Evolutionary conservation across 352 stramenopile genomes (phyloP).

Genomic region (Globisporangium paroecandrum): DNA sequence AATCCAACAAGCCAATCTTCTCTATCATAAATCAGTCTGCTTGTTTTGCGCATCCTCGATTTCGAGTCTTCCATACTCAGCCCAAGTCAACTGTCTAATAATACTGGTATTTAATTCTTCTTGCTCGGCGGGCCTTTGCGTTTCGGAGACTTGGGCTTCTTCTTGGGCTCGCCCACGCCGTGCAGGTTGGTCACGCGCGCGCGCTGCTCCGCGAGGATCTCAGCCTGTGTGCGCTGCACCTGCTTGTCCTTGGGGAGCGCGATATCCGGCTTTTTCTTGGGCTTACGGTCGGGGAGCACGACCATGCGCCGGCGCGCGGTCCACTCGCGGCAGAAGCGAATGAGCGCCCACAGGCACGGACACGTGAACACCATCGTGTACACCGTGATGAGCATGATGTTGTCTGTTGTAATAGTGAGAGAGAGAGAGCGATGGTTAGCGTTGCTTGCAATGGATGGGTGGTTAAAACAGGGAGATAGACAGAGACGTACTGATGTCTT

Average conservation of each 20-base stretch:
- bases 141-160: slow-evolving; percentile 63
- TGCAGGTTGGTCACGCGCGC: slow-evolving; percentile 62
- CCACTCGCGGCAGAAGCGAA: slow-evolving; percentile 69
- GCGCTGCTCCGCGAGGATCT: slow-evolving; percentile 77
- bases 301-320: slow-evolving; percentile 45
- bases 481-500: slow-evolving; percentile 46
- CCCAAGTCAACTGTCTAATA: not conserved
- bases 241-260: slow-evolving; percentile 53
- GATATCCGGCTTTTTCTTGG: slow-evolving; percentile 79
- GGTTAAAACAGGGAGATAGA: not conserved
- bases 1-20: not conserved
- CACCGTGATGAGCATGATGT: slow-evolving; percentile 72
- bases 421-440: not conserved
- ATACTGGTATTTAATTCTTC: slow-evolving; percentile 22
- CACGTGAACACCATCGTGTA: slow-evolving; percentile 85
- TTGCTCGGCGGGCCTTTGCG: slow-evolving; percentile 60
- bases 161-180: slow-evolving; percentile 53
- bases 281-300: slow-evolving; percentile 58
- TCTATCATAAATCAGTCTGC: not conserved
- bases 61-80: not conserved
- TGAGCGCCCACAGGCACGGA: slow-evolving; percentile 77
- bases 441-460: not conserved
- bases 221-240: slow-evolving; percentile 62
- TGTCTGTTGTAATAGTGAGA: slow-evolving; percentile 27
- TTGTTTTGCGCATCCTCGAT: slow-evolving; percentile 8